A percentile compares a stretch with the other conserved stretches of the same genome.
phyloP scores from a whole-genome alignment of 2,329 filamentous ascomycete species.

The Aspergillus aculeatinus region DNA sequence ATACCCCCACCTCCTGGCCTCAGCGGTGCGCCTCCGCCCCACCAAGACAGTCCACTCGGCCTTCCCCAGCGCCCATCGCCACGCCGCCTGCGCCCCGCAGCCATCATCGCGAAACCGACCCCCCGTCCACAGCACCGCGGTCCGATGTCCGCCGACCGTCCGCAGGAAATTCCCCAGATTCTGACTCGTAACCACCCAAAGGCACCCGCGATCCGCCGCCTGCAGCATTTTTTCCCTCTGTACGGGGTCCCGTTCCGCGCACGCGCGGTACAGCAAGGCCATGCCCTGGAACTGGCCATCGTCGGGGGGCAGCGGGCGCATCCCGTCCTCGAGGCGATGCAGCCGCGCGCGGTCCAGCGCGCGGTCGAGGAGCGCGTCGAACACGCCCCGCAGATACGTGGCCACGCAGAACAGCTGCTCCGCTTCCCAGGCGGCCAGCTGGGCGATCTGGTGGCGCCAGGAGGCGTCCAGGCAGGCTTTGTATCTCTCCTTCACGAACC shows the following conservation, averaged over 20 bases:
- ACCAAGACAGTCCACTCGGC: not conserved
- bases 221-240: not conserved
- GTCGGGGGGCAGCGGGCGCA: not conserved
- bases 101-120: not conserved
- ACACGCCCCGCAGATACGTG: not conserved
- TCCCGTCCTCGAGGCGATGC: not conserved
- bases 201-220: not conserved
- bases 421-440: not conserved
- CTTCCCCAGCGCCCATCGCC: not conserved
- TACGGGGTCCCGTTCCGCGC: not conserved
- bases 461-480: not conserved
- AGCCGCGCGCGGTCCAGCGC: not conserved
- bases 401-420: not conserved
- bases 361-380: not conserved
- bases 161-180: no score
- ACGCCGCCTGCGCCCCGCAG: not conserved
- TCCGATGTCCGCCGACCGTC: no score
- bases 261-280: not conserved
- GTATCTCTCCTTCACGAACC: not conserved
- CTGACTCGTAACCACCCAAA: not conserved
- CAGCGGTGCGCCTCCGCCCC: not conserved
- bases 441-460: not conserved
- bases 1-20: not conserved
- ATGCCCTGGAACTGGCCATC: not conserved
- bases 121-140: no score